Base-by-base conservation (phyloP, 768 basidiomycete species). In the Rhizopogon rudus region DNA sequence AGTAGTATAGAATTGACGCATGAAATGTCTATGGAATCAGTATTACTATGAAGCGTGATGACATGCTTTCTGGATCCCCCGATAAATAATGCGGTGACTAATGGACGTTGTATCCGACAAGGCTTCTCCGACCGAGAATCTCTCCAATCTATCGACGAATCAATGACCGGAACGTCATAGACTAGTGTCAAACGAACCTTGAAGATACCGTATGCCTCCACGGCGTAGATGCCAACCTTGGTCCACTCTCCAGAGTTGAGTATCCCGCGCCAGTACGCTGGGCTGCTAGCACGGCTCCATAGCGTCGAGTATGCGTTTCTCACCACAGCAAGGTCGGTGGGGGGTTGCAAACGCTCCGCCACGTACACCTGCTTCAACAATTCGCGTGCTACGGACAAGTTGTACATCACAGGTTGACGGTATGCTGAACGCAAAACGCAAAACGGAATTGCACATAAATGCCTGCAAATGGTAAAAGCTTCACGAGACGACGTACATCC, bases 191-290 rank as follows among this genome's bases (percentile, higher is more conserved):
- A 13, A 28, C 81, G 35, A 58, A 87, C 89, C 77, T 90, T 90
- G 79, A 89, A 96, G 63, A 96, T 87, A 14, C 87, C 86, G 67
- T 94, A 96, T 33, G 91, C 93, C 73, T 96, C 91, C 22, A 92
- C 65, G 8, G 82, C 91, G 66, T 93, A 91, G 16, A 92, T 68
- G 9, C 83, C 83, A 25, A 92, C 76, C 61, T 79, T 78, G 6
- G 77, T 78, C 71, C 84, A 80, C 62, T 91, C 84, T 6, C 91
- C 91, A 46, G 75, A 83, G 62, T 74, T 68, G 13, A 81, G 64
- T 13, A 85, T 67, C 55, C 81, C 75, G 10, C 83, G 78, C 82
- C 86, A 85, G 70, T 84, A 89, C 22, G 73, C 72, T 0, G 75
- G 68, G 66, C 79, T 81, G 51, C 71, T 75, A 16, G 83, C 83